phyloP scores from a whole-genome alignment of 2,329 filamentous ascomycete genomes.

The Pseudogymnoascus sp. region DNA sequence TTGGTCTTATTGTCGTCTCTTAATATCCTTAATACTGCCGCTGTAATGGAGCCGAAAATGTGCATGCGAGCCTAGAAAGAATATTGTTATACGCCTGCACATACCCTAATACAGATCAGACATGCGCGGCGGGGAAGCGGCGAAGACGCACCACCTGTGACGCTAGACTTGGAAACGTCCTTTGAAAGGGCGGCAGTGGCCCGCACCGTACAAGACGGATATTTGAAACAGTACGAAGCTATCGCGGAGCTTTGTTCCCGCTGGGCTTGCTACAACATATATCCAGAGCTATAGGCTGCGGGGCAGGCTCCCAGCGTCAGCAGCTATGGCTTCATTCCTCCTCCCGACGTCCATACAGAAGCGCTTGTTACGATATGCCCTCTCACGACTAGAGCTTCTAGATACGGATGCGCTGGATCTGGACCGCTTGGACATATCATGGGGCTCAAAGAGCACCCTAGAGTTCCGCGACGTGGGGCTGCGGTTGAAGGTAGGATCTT shows the following conservation, averaged over 20 bases:
- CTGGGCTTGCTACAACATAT: background rate
- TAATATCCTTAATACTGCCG: background rate
- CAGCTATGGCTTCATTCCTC: conserved; percentile 29
- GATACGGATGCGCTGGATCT: conserved; percentile 82
- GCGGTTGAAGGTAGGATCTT: conserved; percentile 54
- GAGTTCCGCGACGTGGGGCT: conserved; percentile 83
- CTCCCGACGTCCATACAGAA: conserved; percentile 67
- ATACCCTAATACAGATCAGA: background rate
- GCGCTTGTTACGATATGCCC: conserved; percentile 76
- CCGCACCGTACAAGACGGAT: background rate
- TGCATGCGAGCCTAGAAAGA: background rate
- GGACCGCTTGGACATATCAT: conserved; percentile 74
- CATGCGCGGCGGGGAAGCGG: conserved; percentile 5
- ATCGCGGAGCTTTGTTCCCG: background rate
- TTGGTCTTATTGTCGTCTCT: background rate
- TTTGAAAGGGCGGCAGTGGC: background rate
- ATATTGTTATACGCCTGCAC: conserved; percentile 2
- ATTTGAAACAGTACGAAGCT: background rate
- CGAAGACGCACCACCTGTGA: conserved; percentile 3
- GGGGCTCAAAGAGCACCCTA: conserved; percentile 73
- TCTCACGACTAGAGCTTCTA: conserved; percentile 76
- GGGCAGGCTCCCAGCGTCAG: background rate
- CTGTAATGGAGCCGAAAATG: background rate
- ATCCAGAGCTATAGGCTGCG: background rate
- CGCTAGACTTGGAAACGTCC: conserved; percentile 5